Conservation (phyloP, 345 rosid species). For the Carallia brachiata region DNA sequence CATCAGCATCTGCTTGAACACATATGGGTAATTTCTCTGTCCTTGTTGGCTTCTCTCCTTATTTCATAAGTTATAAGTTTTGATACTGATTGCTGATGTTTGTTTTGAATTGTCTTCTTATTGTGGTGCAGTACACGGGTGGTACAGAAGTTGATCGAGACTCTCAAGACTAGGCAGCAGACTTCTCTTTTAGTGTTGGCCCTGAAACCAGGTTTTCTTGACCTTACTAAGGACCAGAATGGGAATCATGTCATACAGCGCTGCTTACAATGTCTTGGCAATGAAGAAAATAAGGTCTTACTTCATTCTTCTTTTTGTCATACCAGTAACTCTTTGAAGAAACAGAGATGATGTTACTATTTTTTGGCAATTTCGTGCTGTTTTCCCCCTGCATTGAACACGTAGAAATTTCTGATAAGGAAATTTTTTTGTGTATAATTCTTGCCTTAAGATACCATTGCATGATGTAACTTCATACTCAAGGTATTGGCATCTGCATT, state of each 20-base stretch:
- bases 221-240: constrained; percentile 60
- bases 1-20: constrained; percentile 30
- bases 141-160: constrained; percentile 56
- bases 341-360: too few relatives aligned
- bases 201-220: constrained; percentile 51
- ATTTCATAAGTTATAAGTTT: not conserved
- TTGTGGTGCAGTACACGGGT: constrained; percentile 50
- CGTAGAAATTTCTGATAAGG: too few relatives aligned
- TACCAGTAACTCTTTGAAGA: not conserved
- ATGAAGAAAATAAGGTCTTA: constrained; percentile 53
- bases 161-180: constrained; percentile 53
- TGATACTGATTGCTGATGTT: not conserved
- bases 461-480: too few relatives aligned
- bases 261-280: constrained; percentile 56
- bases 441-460: too few relatives aligned
- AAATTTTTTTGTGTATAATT: too few relatives aligned
- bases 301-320: not conserved
- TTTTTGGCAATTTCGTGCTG: too few relatives aligned
- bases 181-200: constrained; percentile 42
- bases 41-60: not conserved
- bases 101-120: not conserved
- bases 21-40: constrained; percentile 28
- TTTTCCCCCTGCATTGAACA: too few relatives aligned
- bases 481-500: too few relatives aligned
- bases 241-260: constrained; percentile 80